Conservation (phyloP, 2,329 filamentous ascomycete species). For the Hirsutella minnesotensis region DNA sequence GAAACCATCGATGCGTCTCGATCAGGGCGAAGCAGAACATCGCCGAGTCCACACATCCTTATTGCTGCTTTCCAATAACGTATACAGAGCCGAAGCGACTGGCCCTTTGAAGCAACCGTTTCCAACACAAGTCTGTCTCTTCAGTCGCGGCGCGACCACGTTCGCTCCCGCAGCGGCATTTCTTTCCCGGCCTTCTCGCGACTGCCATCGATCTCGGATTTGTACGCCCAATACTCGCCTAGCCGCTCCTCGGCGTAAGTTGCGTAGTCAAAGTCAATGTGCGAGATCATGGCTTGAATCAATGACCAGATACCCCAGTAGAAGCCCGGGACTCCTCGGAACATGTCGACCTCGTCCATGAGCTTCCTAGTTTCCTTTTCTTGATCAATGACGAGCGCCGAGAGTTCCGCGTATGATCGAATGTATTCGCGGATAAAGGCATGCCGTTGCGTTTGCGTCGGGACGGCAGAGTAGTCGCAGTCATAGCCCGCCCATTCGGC, state of each 20-base stretch:
- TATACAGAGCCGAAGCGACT: no score
- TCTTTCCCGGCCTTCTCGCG: slow-evolving; percentile 40
- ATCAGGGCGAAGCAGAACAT: no score
- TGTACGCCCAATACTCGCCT: slow-evolving; percentile 90
- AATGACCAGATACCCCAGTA: slow-evolving; percentile 90
- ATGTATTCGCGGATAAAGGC: slow-evolving; percentile 81
- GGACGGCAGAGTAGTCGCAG: slow-evolving; percentile 78
- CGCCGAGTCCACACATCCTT: no score
- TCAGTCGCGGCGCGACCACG: slow-evolving; percentile 49
- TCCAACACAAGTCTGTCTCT: no score
- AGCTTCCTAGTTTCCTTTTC: slow-evolving; percentile 57
- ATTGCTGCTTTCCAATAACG: no score
- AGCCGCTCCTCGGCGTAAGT: slow-evolving; percentile 77
- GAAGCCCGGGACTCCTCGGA: slow-evolving; percentile 81
- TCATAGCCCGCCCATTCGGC: slow-evolving; percentile 97
- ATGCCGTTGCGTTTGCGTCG: slow-evolving; percentile 62
- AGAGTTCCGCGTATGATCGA: slow-evolving; percentile 52
- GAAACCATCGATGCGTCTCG: no score
- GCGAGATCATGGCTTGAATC: slow-evolving; percentile 86
- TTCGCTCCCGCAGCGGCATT: slow-evolving; percentile 61
- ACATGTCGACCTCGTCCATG: slow-evolving; percentile 71
- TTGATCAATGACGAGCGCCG: slow-evolving; percentile 32
- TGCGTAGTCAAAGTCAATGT: slow-evolving; percentile 96
- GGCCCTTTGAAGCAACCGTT: no score
- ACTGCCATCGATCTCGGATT: slow-evolving; percentile 57